Conservation (phyloP, 2,329 filamentous ascomycete species). For the Dothideomycetes sp. region DNA sequence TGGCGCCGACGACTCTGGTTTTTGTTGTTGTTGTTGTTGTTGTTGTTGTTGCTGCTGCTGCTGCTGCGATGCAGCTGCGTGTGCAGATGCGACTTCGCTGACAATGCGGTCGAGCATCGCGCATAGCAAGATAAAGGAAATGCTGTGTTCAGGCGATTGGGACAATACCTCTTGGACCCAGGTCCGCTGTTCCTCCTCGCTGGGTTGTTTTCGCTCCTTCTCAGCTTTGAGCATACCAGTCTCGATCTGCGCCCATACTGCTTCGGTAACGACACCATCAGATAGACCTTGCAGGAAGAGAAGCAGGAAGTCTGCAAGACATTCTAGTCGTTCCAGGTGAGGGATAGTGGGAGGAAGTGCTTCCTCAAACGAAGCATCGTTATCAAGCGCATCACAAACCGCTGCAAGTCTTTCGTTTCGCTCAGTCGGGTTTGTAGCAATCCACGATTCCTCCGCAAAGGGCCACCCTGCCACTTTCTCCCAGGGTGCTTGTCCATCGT, state of each 20-base stretch:
- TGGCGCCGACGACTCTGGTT: neutral
- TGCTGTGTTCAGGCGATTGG: conserved; percentile 65
- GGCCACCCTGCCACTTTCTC: conserved; percentile 46
- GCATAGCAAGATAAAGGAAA: conserved; percentile 79
- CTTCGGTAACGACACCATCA: conserved; percentile 65
- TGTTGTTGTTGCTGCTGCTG: conserved; percentile 12
- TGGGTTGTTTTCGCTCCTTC: conserved; percentile 32
- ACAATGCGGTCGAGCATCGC: conserved; percentile 58
- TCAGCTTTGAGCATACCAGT: conserved; percentile 40
- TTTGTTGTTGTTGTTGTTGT: no score
- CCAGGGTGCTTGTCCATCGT: conserved; percentile 38
- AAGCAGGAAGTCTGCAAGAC: conserved; percentile 59
- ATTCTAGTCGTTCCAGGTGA: conserved; percentile 60
- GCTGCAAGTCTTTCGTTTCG: conserved; percentile 32
- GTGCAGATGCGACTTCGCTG: conserved; percentile 36
- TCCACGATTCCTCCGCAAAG: conserved; percentile 43
- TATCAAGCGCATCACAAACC: conserved; percentile 60
- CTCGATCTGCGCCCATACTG: conserved; percentile 61
- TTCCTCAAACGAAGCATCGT: conserved; percentile 49
- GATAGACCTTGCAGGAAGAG: conserved; percentile 63
- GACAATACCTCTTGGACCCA: conserved; percentile 65
- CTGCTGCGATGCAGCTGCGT: conserved; percentile 13
- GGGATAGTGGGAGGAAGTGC: conserved; percentile 53
- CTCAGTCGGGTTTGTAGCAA: conserved; percentile 26
- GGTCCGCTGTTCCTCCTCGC: conserved; percentile 45